A percentile compares a stretch with the other conserved stretches of the same genome.
Conservation (phyloP, 1,284 basidiomycete genomes). For the Fomitopsis pinicola region DNA sequence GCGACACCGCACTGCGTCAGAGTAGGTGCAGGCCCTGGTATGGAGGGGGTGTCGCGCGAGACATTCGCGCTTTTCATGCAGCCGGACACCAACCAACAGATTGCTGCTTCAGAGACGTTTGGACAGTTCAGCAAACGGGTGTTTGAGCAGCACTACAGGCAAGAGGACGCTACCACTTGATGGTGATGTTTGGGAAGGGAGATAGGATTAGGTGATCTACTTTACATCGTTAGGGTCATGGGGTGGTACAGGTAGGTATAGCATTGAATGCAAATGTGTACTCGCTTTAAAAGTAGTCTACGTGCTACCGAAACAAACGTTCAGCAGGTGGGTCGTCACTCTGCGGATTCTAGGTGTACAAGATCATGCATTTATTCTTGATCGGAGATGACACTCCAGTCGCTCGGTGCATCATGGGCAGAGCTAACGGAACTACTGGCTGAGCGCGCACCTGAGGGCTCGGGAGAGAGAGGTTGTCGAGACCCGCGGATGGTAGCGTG, state of each 20-base stretch:
- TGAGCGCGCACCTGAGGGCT: slow-evolving; percentile 38
- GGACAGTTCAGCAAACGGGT: slow-evolving; percentile 85
- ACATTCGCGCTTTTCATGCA: slow-evolving; percentile 93
- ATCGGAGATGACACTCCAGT: slow-evolving; percentile 82
- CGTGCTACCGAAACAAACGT: neutral
- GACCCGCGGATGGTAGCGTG: slow-evolving; percentile 41
- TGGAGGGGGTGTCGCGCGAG: slow-evolving; percentile 66
- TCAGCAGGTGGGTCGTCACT: neutral
- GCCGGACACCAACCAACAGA: slow-evolving; percentile 75
- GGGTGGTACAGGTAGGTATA: neutral
- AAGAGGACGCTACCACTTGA: slow-evolving; percentile 11
- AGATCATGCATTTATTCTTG: slow-evolving; percentile 41
- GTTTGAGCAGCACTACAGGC: slow-evolving; percentile 74
- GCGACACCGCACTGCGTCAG: slow-evolving; percentile 92
- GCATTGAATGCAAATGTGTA: neutral
- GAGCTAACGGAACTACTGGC: slow-evolving; percentile 57
- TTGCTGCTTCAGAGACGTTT: slow-evolving; percentile 73
- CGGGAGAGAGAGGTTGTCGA: slow-evolving; percentile 14
- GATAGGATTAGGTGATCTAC: neutral
- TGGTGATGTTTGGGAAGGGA: slow-evolving; percentile 16
- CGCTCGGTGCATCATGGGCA: slow-evolving; percentile 49
- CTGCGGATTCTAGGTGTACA: neutral
- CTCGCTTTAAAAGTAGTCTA: neutral
- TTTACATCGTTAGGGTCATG: neutral
- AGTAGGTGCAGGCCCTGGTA: slow-evolving; percentile 46